phyloP scores from a whole-genome alignment of 2,329 filamentous ascomycete species.

The Aquanectria penicillioides region DNA sequence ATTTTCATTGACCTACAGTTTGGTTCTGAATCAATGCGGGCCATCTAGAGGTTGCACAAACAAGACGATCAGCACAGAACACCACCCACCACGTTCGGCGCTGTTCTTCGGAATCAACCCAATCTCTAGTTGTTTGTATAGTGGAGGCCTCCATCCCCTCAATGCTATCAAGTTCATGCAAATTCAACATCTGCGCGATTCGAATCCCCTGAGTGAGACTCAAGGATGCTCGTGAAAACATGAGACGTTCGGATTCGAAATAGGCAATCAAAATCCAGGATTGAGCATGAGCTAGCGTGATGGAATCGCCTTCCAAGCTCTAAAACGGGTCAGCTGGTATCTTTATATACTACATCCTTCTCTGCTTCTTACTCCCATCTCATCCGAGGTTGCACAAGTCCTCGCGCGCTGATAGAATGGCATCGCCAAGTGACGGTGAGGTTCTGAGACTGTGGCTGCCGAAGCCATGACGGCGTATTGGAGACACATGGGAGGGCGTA shows the following conservation, averaged over 20 bases:
- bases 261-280: conserved; percentile 76
- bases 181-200: conserved; percentile 80
- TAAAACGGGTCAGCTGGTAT: neutral
- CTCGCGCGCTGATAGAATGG: conserved; percentile 31
- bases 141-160: too few species aligned
- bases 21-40: conserved; percentile 79
- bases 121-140: conserved; percentile 79
- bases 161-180: conserved; percentile 81
- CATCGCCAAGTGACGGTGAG: conserved; percentile 24
- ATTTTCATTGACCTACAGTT: conserved; percentile 57
- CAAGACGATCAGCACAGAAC: conserved; percentile 82
- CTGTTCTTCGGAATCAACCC: conserved; percentile 78
- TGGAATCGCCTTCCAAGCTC: conserved; percentile 33
- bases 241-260: conserved; percentile 84
- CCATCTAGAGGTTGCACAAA: conserved; percentile 88
- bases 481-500: conserved; percentile 38
- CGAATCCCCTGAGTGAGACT: conserved; percentile 76
- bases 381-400: conserved; percentile 30
- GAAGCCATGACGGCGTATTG: conserved; percentile 33
- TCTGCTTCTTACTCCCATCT: conserved; percentile 23
- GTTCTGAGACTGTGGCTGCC: conserved; percentile 21
- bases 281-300: conserved; percentile 76
- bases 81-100: conserved; percentile 83
- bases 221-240: conserved; percentile 84
- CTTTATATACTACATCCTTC: neutral